Evolutionary conservation across 176 grass and related monocot genomes (phyloP), one percentile per base, ranked within the genome.

Genomic region (Phoenix dactylifera): DNA sequence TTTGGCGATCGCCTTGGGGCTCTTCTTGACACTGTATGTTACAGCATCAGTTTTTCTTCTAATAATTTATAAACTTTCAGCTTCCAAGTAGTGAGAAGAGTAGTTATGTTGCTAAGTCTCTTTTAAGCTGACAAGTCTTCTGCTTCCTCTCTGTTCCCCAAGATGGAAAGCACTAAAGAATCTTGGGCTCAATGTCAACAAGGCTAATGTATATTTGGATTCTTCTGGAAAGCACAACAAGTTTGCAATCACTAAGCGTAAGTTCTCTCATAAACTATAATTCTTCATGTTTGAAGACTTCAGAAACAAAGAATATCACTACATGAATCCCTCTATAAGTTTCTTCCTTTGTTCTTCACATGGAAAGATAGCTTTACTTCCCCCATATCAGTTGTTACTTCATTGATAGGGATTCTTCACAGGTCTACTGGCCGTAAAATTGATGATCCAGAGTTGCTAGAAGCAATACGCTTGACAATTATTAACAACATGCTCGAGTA

Each of bases 371-470:
- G 76, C 23, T 83, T 80, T 78, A 57, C 70, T 72, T 22, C 17
- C 67, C 66, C 28, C 52, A 15, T 85, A 82, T 72, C 67, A 60
- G 57, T 79, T 68, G 65, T 71, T 89, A 66, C 60, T 72, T 44
- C 35, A 55, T 28, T 54, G 32, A 22, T 30, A 56, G 18, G 9
- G 18, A 35, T 29, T 54, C 20, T 56, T 56, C 85, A 88, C 82
- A 98, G 93, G 87, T 92, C 73, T 25, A 88, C 79, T 55, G 93
- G 93, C 63, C 93, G 93, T 72, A 98, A 98, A 72, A 86, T 98
- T 65, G 73, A 79, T 76, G 87, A 98, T 22, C 93, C 93, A 22
- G 87, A 98, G 72, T 81, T 92, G 76, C 72, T 98, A 76, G 93
- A 98, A 87, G 82, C 81, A 18, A 79, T 98, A 72, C 88, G 93